Evolutionary conservation across 2,329 filamentous ascomycete species (phyloP).

Genomic region (Exophiala xenobiotica): DNA sequence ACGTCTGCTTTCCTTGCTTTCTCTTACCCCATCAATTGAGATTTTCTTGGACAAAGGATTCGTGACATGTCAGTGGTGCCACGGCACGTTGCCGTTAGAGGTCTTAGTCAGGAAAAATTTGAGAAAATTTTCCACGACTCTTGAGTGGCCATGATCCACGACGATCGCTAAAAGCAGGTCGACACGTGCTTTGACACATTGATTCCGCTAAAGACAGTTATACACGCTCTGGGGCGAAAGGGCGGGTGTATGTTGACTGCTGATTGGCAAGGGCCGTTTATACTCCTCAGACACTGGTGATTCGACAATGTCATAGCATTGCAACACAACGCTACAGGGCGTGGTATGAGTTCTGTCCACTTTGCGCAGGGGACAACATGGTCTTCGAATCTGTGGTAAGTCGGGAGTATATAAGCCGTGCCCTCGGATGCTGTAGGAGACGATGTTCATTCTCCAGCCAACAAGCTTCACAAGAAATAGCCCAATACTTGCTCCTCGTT

Average conservation of each 20-base stretch:
- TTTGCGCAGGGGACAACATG: conserved; percentile 1
- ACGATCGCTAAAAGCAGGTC: conserved; percentile 29
- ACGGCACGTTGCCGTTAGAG: conserved; percentile 21
- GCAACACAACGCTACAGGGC: conserved; percentile 15
- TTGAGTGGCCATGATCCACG: conserved; percentile 24
- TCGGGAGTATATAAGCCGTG: conserved; percentile 20
- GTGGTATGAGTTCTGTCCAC: conserved; percentile 9
- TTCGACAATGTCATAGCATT: conserved; percentile 3
- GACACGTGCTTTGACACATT: conserved; percentile 26
- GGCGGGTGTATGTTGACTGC: conserved; percentile 2
- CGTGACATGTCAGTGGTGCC: conserved; percentile 10
- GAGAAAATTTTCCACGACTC: conserved; percentile 18
- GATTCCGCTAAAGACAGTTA: conserved; percentile 26
- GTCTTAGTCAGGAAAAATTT: conserved; percentile 27
- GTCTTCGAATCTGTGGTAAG: conserved; percentile 6
- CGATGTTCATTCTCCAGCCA: conserved; percentile 5
- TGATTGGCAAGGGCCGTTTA: conserved; percentile 18
- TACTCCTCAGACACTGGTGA: conserved; percentile 11
- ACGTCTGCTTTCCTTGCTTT: no score
- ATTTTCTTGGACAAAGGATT: no score
- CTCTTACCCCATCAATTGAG: no score
- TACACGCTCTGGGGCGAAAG: conserved; percentile 21
- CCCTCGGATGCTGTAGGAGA: not conserved
- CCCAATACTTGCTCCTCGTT: no score
- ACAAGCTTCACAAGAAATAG: conserved; percentile 8